Conservation (phyloP, 345 rosid genomes). For the Citrus sinensis region DNA sequence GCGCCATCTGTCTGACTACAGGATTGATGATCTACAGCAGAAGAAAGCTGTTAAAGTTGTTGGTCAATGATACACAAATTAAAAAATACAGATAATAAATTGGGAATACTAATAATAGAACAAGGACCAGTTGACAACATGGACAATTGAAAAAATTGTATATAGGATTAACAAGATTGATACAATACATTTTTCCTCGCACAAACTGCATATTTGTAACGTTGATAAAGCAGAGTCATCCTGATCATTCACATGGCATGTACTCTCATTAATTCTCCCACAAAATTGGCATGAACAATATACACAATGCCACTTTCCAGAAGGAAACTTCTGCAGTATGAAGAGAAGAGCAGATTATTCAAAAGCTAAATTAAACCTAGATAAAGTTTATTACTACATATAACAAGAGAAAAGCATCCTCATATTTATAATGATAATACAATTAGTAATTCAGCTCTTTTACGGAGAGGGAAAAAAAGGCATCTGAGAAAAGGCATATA, state of each 20-base stretch:
- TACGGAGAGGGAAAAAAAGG: not conserved
- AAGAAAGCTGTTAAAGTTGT: constrained; percentile 17
- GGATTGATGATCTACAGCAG: constrained; percentile 66
- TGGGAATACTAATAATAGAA: not conserved
- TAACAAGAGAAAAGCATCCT: not conserved
- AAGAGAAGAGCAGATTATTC: constrained; percentile 11
- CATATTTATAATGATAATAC: not conserved
- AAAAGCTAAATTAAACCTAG: not conserved
- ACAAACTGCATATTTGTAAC: constrained; percentile 48
- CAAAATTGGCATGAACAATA: constrained; percentile 91
- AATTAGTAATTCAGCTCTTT: no score
- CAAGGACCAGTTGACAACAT: not conserved
- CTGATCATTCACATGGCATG: constrained; percentile 22
- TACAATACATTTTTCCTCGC: constrained; percentile 81
- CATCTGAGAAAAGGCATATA: not conserved
- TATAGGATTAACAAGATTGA: constrained; percentile 4
- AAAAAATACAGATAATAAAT: constrained; percentile 14
- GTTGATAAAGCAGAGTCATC: constrained; percentile 22
- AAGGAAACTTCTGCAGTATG: constrained; percentile 66
- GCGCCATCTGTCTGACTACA: constrained; percentile 44
- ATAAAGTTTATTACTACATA: not conserved
- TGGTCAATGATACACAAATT: constrained; percentile 3
- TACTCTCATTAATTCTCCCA: constrained; percentile 40
- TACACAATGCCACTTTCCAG: constrained; percentile 85
- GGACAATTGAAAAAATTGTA: not conserved